A percentile compares a stretch with the other conserved stretches of the same genome.
Conservation (phyloP, 2,329 filamentous ascomycete genomes). For the Stromatinia cepivora region DNA sequence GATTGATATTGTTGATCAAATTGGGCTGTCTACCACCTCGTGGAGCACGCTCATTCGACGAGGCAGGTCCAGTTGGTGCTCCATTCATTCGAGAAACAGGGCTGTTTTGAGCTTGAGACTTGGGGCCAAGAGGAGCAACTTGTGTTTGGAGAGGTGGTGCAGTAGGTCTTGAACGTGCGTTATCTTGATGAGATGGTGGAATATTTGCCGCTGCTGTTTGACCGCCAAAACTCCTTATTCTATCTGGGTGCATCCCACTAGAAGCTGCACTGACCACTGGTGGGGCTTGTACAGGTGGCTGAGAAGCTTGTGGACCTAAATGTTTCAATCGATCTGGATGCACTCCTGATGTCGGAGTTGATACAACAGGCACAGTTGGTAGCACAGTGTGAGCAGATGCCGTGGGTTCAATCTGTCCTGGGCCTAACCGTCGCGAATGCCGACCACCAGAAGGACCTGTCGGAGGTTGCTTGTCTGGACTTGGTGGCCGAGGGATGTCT, state of each 20-base stretch:
- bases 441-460: slow-evolving; percentile 40
- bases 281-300: slow-evolving; percentile 42
- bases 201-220: slow-evolving; percentile 37
- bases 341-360: slow-evolving; percentile 30
- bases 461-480: slow-evolving; percentile 40
- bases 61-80: slow-evolving; percentile 41
- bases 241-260: slow-evolving; percentile 40
- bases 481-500: slow-evolving; percentile 37
- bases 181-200: slow-evolving; percentile 38
- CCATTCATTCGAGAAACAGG: slow-evolving; percentile 34
- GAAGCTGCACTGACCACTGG: slow-evolving; percentile 38
- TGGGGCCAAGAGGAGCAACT: slow-evolving; percentile 39
- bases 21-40: slow-evolving; percentile 52
- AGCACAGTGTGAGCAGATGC: slow-evolving; percentile 30
- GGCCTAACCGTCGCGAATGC: slow-evolving; percentile 32
- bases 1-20: slow-evolving; percentile 56
- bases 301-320: slow-evolving; percentile 43
- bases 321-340: slow-evolving; percentile 49
- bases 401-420: slow-evolving; percentile 36
- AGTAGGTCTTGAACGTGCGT: slow-evolving; percentile 41
- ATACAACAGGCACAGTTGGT: slow-evolving; percentile 37
- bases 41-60: slow-evolving; percentile 37
- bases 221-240: slow-evolving; percentile 34
- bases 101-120: slow-evolving; percentile 35
- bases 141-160: slow-evolving; percentile 36